Percentiles rank a stretch among this genome's conserved stretches.
These are phyloP conservation scores for Rhodotorula paludigena DNA, from an alignment of 768 basidiomycete species.

Conservation along the genomic window DNA sequence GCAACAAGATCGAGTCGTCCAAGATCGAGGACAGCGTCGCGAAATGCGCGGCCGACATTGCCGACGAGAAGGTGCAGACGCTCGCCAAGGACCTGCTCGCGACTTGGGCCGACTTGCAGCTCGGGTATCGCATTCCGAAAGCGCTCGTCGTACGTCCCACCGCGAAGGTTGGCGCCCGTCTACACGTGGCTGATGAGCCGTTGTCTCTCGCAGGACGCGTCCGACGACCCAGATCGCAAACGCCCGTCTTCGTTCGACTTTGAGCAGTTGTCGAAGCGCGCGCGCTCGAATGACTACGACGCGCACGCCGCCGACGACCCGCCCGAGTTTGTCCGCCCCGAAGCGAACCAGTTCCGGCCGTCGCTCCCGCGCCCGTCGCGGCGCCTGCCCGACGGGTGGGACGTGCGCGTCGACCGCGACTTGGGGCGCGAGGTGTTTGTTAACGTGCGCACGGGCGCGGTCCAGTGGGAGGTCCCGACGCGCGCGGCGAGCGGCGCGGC, in stretches of 20 bases:
- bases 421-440: constrained; percentile 1
- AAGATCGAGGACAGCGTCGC: constrained; percentile 53
- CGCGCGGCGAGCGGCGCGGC: constrained; percentile 45
- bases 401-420: background rate
- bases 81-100: constrained; percentile 67
- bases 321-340: constrained; percentile 17
- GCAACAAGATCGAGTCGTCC: constrained; percentile 87
- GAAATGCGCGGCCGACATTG: constrained; percentile 7
- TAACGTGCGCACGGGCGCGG: constrained; percentile 1
- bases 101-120: constrained; percentile 70
- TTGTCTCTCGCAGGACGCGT: constrained; percentile 4
- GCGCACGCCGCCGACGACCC: background rate
- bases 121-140: constrained; percentile 84
- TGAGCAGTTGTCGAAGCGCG: constrained; percentile 31
- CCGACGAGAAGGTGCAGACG: constrained; percentile 45
- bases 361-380: background rate
- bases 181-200: accelerated
- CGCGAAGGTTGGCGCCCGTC: no score
- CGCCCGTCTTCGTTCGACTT: constrained; percentile 23
- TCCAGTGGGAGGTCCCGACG: constrained; percentile 28
- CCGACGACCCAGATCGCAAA: constrained; percentile 19
- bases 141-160: constrained; percentile 7
- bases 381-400: constrained; percentile 32
- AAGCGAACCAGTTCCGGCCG: constrained; percentile 12
- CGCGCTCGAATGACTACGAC: constrained; percentile 14